A percentile compares a stretch with the other conserved stretches of the same genome.
These are phyloP conservation scores for Geranium brycei DNA, from an alignment of 345 rosid species.

Conservation along the genomic window DNA sequence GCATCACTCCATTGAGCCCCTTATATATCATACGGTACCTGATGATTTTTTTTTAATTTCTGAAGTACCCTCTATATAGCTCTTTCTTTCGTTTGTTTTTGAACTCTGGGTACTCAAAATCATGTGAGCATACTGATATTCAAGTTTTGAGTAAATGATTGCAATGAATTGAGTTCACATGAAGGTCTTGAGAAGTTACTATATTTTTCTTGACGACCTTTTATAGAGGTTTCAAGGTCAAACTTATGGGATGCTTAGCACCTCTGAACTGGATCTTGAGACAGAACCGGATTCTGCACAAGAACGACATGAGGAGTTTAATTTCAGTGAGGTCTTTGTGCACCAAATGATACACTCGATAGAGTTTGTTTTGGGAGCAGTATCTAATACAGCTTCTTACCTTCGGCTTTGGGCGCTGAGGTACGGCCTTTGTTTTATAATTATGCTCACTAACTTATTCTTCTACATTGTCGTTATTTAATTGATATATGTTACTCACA, in stretches of 20 bases:
- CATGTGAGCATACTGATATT: background rate
- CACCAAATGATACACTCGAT: conserved; percentile 99
- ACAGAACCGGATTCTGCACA: conserved; percentile 69
- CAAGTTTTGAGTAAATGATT: background rate
- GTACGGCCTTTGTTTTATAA: conserved; percentile 19
- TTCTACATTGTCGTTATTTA: conserved; percentile 3
- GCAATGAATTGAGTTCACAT: conserved; percentile 2
- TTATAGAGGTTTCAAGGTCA: conserved; percentile 90
- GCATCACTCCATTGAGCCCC: background rate
- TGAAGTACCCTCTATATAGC: background rate
- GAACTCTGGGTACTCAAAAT: background rate
- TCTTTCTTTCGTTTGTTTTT: background rate
- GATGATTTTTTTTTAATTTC: no score
- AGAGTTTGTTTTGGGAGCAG: conserved; percentile 91
- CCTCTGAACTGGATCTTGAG: conserved; percentile 71
- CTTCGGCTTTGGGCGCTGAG: conserved; percentile 99
- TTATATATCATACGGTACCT: no score
- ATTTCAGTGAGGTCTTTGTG: conserved; percentile 95
- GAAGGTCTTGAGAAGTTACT: conserved; percentile 6
- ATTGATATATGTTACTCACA: conserved; percentile 7
- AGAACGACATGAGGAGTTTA: conserved; percentile 69
- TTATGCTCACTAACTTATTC: background rate
- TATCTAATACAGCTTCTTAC: conserved; percentile 95
- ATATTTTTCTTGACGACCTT: background rate
- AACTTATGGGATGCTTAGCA: conserved; percentile 66